These are phyloP conservation scores for Neofusicoccum laricinum DNA, from an alignment of 2,329 filamentous ascomycete genomes.

Conservation along the genomic window DNA sequence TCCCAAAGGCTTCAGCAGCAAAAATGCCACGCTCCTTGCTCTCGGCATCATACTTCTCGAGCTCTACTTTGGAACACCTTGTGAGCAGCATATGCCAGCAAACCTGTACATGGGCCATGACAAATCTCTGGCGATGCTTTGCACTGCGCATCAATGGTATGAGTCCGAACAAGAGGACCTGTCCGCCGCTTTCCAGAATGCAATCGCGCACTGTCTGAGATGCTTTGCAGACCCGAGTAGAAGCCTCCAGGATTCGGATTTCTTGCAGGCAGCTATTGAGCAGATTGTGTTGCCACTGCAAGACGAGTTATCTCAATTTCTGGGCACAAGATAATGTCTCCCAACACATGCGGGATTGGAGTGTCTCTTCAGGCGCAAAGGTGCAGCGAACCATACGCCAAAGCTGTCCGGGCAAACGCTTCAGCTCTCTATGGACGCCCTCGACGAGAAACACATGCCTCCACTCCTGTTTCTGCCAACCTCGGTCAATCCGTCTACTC, in stretches of 20 bases:
- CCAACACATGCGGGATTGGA: no score
- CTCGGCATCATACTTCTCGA: constrained; percentile 34
- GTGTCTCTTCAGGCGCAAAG: no score
- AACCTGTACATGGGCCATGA: constrained; percentile 16
- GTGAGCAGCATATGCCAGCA: constrained; percentile 28
- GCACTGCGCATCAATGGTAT: constrained; percentile 34
- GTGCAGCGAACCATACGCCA: no score
- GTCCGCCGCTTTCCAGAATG: constrained; percentile 33
- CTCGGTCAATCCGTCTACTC: no score
- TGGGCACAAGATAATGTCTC: constrained; percentile 26
- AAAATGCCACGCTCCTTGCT: constrained; percentile 34
- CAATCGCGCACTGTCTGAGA: constrained; percentile 33
- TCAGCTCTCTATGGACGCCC: no score
- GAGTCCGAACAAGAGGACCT: constrained; percentile 33
- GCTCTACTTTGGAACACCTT: constrained; percentile 35
- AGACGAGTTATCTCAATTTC: constrained; percentile 35
- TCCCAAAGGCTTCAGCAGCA: constrained; percentile 26
- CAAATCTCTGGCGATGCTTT: constrained; percentile 23
- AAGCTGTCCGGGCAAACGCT: no score
- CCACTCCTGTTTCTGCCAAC: no score
- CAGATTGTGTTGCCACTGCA: constrained; percentile 36
- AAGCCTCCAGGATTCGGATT: constrained; percentile 32
- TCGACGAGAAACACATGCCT: no score
- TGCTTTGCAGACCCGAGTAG: constrained; percentile 34
- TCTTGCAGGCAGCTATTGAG: constrained; percentile 36